These are phyloP conservation scores for Penicillium sp. DNA, from an alignment of 2,329 filamentous ascomycete species.

Conservation along the genomic window DNA sequence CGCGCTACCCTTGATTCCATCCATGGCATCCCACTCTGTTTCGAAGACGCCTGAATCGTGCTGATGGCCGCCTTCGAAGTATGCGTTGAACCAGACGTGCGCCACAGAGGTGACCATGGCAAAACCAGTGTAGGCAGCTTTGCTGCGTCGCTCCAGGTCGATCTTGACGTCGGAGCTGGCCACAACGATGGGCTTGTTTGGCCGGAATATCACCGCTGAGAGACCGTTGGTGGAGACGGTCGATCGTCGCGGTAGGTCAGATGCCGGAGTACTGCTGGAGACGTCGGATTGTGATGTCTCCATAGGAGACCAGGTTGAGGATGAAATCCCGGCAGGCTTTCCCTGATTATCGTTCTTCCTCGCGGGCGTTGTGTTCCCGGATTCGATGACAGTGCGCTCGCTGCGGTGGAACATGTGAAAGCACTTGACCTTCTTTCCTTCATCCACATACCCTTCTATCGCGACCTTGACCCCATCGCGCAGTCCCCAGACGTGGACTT, in stretches of 20 bases:
- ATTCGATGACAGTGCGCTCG: slow-evolving; percentile 56
- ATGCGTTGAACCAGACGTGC: slow-evolving; percentile 95
- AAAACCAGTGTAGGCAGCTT: slow-evolving; percentile 66
- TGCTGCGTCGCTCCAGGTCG: slow-evolving; percentile 79
- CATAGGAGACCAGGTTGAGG: slow-evolving; percentile 13
- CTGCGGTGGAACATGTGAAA: slow-evolving; percentile 70
- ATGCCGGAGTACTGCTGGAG: slow-evolving; percentile 2
- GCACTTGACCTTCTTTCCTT: slow-evolving; percentile 76
- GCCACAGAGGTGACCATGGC: slow-evolving; percentile 90
- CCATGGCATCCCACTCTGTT: slow-evolving; percentile 71
- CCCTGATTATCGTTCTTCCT: slow-evolving; percentile 13
- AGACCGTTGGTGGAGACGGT: slow-evolving; percentile 47
- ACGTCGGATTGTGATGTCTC: slow-evolving; percentile 13
- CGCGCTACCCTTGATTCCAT: slow-evolving; percentile 86
- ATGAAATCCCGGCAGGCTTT: neutral
- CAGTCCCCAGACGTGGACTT: slow-evolving; percentile 85
- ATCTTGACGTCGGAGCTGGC: slow-evolving; percentile 85
- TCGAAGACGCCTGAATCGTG: slow-evolving; percentile 66
- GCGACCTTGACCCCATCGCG: slow-evolving; percentile 80
- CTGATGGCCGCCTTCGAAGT: slow-evolving; percentile 75
- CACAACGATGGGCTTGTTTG: slow-evolving; percentile 61
- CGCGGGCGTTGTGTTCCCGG: slow-evolving; percentile 45
- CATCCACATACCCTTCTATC: slow-evolving; percentile 79
- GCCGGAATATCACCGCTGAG: slow-evolving; percentile 72
- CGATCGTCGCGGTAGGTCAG: slow-evolving; percentile 33